Conservation (phyloP, 306 rosid genomes). For the Purshia tridentata region DNA sequence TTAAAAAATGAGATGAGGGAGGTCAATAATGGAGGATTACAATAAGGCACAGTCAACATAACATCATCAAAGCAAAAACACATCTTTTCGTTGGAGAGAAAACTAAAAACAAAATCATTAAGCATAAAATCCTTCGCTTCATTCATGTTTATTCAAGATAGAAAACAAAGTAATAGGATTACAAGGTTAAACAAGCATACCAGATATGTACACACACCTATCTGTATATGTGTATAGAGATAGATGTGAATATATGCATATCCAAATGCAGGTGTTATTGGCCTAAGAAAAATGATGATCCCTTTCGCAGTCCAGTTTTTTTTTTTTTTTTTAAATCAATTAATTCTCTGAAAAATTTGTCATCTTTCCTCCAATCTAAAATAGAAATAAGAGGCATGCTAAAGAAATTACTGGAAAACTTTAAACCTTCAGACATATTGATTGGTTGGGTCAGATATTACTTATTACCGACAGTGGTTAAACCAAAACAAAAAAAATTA, state of each 20-base stretch:
- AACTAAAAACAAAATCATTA: not conserved
- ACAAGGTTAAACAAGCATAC: not conserved
- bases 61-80: not conserved
- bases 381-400: slow-evolving; percentile 9
- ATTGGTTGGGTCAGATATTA: not conserved
- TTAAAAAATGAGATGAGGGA: slow-evolving; percentile 8
- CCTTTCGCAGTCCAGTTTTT: not conserved
- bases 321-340: not conserved
- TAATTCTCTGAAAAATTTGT: not conserved
- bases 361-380: not conserved
- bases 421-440: not conserved
- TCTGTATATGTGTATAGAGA: not conserved
- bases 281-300: not conserved
- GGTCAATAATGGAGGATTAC: not conserved
- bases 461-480: not conserved
- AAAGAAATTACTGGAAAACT: not conserved
- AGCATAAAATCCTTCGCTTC: not conserved
- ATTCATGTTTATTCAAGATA: not conserved
- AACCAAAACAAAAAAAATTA: not conserved
- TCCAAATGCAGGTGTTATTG: not conserved
- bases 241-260: not conserved
- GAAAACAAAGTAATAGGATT: not conserved
- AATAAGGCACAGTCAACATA: slow-evolving; percentile 1
- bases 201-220: not conserved
- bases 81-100: too few species aligned